These are phyloP conservation scores for Sporothrix curviconia DNA, from an alignment of 2,329 filamentous ascomycete genomes.

Conservation along the genomic window DNA sequence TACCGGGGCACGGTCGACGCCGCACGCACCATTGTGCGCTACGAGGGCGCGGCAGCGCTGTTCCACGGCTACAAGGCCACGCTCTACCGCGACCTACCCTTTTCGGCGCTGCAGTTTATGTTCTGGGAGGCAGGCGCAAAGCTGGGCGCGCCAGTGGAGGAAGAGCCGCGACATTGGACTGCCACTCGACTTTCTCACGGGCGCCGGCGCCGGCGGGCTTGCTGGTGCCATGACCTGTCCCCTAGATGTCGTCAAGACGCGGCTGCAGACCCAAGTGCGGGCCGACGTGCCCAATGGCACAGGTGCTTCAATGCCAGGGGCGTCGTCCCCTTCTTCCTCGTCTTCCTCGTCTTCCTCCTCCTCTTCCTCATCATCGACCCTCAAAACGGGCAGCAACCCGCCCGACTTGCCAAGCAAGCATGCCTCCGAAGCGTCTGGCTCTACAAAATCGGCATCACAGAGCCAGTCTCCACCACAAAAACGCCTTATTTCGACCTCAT, in stretches of 20 bases:
- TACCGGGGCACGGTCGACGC: slow-evolving; percentile 83
- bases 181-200: slow-evolving; percentile 78
- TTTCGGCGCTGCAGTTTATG: slow-evolving; percentile 93
- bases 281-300: slow-evolving; percentile 25
- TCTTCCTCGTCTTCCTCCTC: too few relatives aligned
- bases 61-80: slow-evolving; percentile 98
- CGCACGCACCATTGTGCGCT: slow-evolving; percentile 71
- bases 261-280: slow-evolving; percentile 83
- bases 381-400: slow-evolving; percentile 11
- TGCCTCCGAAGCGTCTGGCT: slow-evolving; percentile 16
- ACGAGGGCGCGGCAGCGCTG: slow-evolving; percentile 76
- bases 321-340: too few relatives aligned
- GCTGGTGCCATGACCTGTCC: slow-evolving; percentile 93
- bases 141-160: slow-evolving; percentile 70
- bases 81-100: slow-evolving; percentile 86
- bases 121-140: slow-evolving; percentile 95
- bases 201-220: slow-evolving; percentile 81
- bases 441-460: slow-evolving; percentile 5
- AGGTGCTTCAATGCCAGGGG: background rate
- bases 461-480: slow-evolving; percentile 40
- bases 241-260: slow-evolving; percentile 93
- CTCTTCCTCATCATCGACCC: slow-evolving; percentile 5
- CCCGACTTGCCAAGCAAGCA: slow-evolving; percentile 15
- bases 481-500: slow-evolving; percentile 80
- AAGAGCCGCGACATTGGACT: slow-evolving; percentile 79